A percentile compares a stretch with the other conserved stretches of the same genome.
Conservation (phyloP, 768 basidiomycete genomes). For the Russula earlei region DNA sequence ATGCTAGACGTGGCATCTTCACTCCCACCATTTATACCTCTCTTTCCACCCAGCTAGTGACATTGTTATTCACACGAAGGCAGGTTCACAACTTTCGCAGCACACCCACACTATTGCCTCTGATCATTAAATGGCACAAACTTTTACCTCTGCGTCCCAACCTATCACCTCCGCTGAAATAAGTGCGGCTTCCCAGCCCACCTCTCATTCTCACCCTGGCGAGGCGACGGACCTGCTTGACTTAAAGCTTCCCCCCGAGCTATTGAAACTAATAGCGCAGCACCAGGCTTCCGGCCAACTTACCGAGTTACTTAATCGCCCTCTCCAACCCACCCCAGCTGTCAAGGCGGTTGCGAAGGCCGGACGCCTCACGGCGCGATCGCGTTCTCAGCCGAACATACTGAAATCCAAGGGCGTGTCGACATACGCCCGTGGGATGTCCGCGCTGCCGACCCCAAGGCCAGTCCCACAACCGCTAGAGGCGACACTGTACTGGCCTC, state of each 20-base stretch:
- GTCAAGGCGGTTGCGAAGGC: not conserved
- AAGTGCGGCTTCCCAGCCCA: not conserved
- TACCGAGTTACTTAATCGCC: not conserved
- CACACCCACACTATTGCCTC: not conserved
- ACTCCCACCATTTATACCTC: too few species aligned
- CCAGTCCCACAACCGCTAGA: not conserved
- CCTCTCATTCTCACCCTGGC: not conserved
- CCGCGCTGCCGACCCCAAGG: not conserved
- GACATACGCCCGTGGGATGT: not conserved
- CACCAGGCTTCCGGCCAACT: not conserved
- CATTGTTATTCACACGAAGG: too few species aligned
- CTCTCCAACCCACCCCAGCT: not conserved
- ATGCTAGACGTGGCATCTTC: too few species aligned
- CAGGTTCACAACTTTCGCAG: too few species aligned
- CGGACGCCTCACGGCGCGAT: not conserved
- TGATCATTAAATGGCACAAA: not conserved
- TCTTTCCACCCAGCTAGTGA: too few species aligned
- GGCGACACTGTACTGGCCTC: not conserved
- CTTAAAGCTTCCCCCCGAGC: not conserved
- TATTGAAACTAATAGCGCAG: not conserved
- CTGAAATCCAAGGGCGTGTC: not conserved
- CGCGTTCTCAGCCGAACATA: not conserved
- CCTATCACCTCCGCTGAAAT: not conserved
- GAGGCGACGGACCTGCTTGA: not conserved
- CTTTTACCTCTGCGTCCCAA: not conserved